A percentile compares a stretch with the other conserved stretches of the same genome.
phyloP scores from a whole-genome alignment of 75 land plant genomes.

The Adiantum capillusveneris region DNA sequence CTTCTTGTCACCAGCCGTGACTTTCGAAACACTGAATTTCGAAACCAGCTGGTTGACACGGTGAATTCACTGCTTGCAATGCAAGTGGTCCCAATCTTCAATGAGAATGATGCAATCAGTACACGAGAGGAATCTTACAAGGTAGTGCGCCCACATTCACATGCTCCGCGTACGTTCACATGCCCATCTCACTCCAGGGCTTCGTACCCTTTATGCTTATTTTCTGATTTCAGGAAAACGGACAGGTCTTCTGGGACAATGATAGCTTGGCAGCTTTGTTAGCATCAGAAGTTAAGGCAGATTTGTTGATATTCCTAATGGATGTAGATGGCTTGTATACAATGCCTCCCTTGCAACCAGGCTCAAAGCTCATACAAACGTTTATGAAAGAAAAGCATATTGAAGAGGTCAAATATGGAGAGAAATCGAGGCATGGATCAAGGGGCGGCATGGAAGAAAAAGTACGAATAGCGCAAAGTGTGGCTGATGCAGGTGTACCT shows the following conservation, averaged over 20 bases:
- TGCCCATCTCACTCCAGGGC: too few relatives aligned
- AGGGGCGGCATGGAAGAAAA: slow-evolving; percentile 32
- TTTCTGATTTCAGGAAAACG: slow-evolving; percentile 9
- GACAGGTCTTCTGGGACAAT: slow-evolving; percentile 9
- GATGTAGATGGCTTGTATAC: slow-evolving; percentile 11
- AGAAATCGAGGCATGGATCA: slow-evolving; percentile 20
- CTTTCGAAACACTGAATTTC: slow-evolving; percentile 25
- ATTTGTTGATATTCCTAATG: slow-evolving; percentile 6
- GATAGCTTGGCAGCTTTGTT: slow-evolving; percentile 11
- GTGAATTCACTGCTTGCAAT: slow-evolving; percentile 17
- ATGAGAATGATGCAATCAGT: slow-evolving; percentile 31
- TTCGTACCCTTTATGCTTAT: too few relatives aligned
- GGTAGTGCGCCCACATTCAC: too few relatives aligned
- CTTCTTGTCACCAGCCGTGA: slow-evolving; percentile 33
- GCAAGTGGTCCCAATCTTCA: slow-evolving; percentile 36
- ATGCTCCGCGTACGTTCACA: too few relatives aligned
- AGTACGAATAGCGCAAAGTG: slow-evolving; percentile 24
- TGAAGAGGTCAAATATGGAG: slow-evolving; percentile 25
- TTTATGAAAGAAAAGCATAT: slow-evolving; percentile 26
- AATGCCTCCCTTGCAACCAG: slow-evolving; percentile 22
- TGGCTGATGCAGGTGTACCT: slow-evolving; percentile 32
- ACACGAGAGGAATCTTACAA: slow-evolving; percentile 21
- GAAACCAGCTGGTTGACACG: slow-evolving; percentile 25
- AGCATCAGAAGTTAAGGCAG: slow-evolving; percentile 9
- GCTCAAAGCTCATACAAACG: slow-evolving; percentile 26